These are phyloP conservation scores for Dothiorella sarmentorum DNA, from an alignment of 2,329 filamentous ascomycete genomes.

Conservation along the genomic window DNA sequence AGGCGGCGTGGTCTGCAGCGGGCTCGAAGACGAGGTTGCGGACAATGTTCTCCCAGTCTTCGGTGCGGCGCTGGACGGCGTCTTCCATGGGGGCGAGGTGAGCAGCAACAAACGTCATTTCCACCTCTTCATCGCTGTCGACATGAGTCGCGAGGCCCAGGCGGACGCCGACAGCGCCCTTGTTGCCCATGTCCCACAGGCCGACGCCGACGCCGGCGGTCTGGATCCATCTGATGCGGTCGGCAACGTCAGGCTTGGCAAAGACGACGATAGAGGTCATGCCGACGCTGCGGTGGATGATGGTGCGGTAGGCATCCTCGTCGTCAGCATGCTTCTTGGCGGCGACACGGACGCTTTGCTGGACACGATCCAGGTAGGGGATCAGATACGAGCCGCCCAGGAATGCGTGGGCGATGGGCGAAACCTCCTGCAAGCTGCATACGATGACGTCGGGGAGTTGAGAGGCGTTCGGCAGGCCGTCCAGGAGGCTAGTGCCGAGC, in stretches of 20 bases:
- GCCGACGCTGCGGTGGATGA: conserved; percentile 72
- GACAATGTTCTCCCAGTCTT: conserved; percentile 84
- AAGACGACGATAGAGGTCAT: conserved; percentile 91
- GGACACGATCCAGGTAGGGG: conserved; percentile 71
- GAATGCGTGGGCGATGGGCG: conserved; percentile 79
- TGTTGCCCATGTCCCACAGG: conserved; percentile 86
- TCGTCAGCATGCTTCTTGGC: conserved; percentile 46
- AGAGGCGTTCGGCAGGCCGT: conserved; percentile 33
- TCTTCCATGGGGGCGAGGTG: conserved; percentile 88
- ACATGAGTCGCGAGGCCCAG: conserved; percentile 51
- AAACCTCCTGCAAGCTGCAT: conserved; percentile 78
- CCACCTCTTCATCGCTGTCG: conserved; percentile 44
- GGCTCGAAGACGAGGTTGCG: conserved; percentile 68
- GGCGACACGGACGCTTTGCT: conserved; percentile 68
- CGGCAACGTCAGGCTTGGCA: conserved; percentile 58
- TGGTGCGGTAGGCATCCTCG: conserved; percentile 60
- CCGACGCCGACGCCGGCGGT: conserved; percentile 84
- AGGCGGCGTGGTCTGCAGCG: not conserved
- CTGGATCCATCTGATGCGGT: conserved; percentile 62
- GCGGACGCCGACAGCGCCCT: conserved; percentile 81
- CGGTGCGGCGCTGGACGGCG: conserved; percentile 70
- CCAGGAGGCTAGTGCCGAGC: conserved; percentile 43
- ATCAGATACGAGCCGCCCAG: conserved; percentile 76
- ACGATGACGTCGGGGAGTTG: conserved; percentile 66
- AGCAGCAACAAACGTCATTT: conserved; percentile 81